Conservation (phyloP, 495 filamentous ascomycete genomes). For the Pyrenula aspistea region DNA sequence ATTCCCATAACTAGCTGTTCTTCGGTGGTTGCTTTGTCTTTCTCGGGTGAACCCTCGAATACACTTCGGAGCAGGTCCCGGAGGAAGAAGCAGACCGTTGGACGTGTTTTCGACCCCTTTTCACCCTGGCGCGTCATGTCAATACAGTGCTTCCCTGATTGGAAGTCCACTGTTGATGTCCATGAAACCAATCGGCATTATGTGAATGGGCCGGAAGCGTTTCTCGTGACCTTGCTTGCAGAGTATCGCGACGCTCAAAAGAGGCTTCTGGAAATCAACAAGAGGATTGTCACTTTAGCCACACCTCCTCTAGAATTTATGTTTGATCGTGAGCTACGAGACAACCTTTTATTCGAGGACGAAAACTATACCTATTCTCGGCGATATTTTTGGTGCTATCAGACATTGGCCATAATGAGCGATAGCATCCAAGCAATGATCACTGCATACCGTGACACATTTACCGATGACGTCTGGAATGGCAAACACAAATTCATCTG, state of each 20-base stretch:
- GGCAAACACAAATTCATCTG: slow-evolving; percentile 32
- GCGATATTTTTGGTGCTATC: slow-evolving; percentile 45
- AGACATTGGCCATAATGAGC: slow-evolving; percentile 42
- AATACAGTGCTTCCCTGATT: slow-evolving; percentile 40
- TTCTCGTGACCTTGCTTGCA: slow-evolving; percentile 31
- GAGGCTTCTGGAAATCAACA: slow-evolving; percentile 31
- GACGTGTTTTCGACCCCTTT: slow-evolving; percentile 32
- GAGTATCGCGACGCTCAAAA: slow-evolving; percentile 41
- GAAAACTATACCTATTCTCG: slow-evolving; percentile 38
- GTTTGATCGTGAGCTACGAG: slow-evolving; percentile 34
- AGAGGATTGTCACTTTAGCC: slow-evolving; percentile 33
- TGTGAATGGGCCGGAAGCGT: slow-evolving; percentile 40
- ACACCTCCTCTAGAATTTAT: slow-evolving; percentile 41
- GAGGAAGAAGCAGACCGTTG: slow-evolving; percentile 19
- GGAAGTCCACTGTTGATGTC: slow-evolving; percentile 30
- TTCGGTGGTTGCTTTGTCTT: slow-evolving; percentile 34
- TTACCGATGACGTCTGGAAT: slow-evolving; percentile 38
- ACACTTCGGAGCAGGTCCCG: slow-evolving; percentile 22
- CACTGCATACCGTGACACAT: slow-evolving; percentile 30
- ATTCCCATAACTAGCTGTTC: slow-evolving; percentile 36
- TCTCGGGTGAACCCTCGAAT: slow-evolving; percentile 24
- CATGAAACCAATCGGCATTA: slow-evolving; percentile 32
- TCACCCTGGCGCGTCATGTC: slow-evolving; percentile 39
- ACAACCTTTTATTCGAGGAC: slow-evolving; percentile 46
- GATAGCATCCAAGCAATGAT: slow-evolving; percentile 41